Evolutionary conservation across 2,329 filamentous ascomycete genomes (phyloP).

Genomic region (Macrophomina pseudophaseolina): DNA sequence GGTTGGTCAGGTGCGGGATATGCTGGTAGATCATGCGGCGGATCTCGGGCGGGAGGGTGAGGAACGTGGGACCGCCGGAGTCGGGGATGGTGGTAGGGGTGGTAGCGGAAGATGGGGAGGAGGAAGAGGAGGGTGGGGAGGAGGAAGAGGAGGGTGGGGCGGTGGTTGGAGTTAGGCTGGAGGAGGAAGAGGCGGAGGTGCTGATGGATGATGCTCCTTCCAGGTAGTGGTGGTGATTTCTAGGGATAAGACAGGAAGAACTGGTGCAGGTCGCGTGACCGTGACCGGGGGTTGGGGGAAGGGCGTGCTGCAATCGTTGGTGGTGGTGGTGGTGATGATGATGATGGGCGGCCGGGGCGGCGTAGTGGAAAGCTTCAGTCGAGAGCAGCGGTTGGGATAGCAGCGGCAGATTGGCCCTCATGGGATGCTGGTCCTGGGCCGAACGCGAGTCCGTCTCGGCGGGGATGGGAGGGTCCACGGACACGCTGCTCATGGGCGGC

Average conservation of each 20-base stretch:
- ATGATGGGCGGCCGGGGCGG: neutral
- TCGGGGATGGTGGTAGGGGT: neutral
- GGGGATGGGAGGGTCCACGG: conserved; percentile 26
- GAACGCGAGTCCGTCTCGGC: conserved; percentile 26
- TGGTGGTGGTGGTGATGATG: neutral
- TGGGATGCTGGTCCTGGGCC: conserved; percentile 27
- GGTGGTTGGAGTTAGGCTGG: too few relatives aligned
- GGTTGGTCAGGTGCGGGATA: conserved; percentile 40
- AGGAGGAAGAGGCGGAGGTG: neutral
- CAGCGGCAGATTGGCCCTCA: conserved; percentile 25
- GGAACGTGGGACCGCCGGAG: conserved; percentile 34
- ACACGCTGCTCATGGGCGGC: conserved; percentile 27
- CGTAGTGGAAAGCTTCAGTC: conserved; percentile 11
- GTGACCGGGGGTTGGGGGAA: conserved; percentile 3
- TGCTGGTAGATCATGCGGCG: conserved; percentile 45
- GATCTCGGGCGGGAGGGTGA: conserved; percentile 44
- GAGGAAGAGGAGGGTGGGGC: too few relatives aligned
- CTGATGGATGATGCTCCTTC: conserved; percentile 4
- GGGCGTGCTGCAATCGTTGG: neutral
- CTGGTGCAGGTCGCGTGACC: conserved; percentile 19
- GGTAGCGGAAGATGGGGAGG: neutral
- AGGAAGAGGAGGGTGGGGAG: too few relatives aligned
- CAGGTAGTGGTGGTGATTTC: neutral
- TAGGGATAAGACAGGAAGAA: neutral
- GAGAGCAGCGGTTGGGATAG: conserved; percentile 25